A percentile compares a stretch with the other conserved stretches of the same genome.
These are phyloP conservation scores for Claviceps cyperi DNA, from an alignment of 2,329 filamentous ascomycete genomes.

Conservation along the genomic window DNA sequence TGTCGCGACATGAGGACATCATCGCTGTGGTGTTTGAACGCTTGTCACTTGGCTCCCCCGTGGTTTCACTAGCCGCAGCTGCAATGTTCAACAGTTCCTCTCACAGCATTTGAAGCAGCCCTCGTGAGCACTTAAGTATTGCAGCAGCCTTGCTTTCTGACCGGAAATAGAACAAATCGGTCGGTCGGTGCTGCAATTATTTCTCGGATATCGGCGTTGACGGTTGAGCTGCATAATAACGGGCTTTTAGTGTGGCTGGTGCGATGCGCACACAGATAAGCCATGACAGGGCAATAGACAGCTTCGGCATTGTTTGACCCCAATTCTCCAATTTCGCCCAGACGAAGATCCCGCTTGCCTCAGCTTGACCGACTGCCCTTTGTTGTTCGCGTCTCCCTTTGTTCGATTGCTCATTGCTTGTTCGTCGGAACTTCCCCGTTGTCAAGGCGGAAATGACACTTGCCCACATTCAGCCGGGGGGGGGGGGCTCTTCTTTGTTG, in stretches of 20 bases:
- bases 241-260: background rate
- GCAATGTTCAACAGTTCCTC: background rate
- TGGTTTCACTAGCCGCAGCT: background rate
- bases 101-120: background rate
- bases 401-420: background rate
- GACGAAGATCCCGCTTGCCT: background rate
- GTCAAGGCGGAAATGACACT: background rate
- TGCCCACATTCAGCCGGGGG: background rate
- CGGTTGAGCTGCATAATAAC: background rate
- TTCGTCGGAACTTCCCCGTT: background rate
- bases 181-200: background rate
- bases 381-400: background rate
- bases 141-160: too few species aligned
- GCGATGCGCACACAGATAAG: background rate
- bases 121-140: background rate
- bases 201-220: background rate
- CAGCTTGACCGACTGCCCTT: background rate
- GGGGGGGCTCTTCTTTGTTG: slow-evolving; percentile 1
- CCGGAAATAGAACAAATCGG: background rate
- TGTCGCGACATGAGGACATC: background rate
- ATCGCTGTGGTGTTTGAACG: background rate
- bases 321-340: background rate
- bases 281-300: too few species aligned
- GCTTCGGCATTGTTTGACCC: background rate
- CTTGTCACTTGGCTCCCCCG: background rate